These are phyloP conservation scores for Pelargonium fulgidum DNA, from an alignment of 441 rosid species.

Conservation along the genomic window DNA sequence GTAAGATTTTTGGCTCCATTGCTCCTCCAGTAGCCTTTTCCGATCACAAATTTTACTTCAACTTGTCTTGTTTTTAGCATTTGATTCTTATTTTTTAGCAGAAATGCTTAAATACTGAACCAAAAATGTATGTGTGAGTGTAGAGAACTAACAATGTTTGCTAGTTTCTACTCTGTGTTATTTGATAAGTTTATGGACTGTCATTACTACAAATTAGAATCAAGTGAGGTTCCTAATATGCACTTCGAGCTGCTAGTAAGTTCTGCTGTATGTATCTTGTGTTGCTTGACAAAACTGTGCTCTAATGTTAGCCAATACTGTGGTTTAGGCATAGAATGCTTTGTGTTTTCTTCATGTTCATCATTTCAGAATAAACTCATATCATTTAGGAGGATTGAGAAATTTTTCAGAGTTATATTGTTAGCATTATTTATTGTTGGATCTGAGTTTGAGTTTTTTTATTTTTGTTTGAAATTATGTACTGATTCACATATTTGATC, in stretches of 20 bases:
- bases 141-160: not conserved
- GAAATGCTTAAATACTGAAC: not conserved
- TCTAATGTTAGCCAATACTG: no score
- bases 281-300: not conserved
- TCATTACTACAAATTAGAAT: not conserved
- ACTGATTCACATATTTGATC: constrained; percentile 33
- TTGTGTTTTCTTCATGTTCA: no score
- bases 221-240: not conserved
- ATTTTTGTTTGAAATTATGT: not conserved
- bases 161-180: not conserved
- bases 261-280: not conserved
- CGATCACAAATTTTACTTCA: not conserved
- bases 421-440: not conserved
- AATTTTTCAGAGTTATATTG: not conserved
- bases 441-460: not conserved
- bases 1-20: constrained; percentile 28
- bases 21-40: no score
- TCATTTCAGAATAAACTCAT: no score
- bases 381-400: not conserved
- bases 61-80: not conserved
- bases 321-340: no score
- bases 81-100: not conserved
- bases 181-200: no score
- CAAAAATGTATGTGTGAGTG: not conserved
- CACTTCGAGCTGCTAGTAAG: not conserved